Evolutionary conservation across 225 moss, liverwort and hornwort genomes (phyloP), one percentile per base, ranked within the genome.

Genomic region (Pseudoscleropodium purum): DNA sequence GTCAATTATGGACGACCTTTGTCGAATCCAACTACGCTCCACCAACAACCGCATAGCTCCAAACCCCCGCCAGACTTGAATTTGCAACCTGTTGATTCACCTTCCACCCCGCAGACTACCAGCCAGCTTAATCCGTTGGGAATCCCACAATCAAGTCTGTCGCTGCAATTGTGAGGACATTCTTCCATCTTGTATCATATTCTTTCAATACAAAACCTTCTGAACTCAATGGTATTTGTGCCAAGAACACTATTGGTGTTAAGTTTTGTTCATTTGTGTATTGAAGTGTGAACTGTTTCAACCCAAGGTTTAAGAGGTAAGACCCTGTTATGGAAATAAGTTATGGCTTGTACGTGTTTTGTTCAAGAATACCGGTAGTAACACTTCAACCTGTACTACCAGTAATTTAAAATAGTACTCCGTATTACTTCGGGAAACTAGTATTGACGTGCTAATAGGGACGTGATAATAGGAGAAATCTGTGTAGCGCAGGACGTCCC

Each of bases 61-160:
- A 92, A 90, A 79, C 91, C 95, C 59, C 92, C 95, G 77, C 95
- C 95, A 47, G 95, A 95, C 86, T 91, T 93, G 89, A 95, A 93
- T 79, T 91, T 93, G 91, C 95, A 95, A 57, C 93, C 95, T 84
- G 85, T 91, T 26, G 95, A 95, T 72, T 93, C 95, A 10, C 95
- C 90, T 64, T 92, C 91, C 29, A 93, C 93, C 18, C 92, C 91
- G 34, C 92, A 94, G 83, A 82, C 90, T 79, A 49, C 92, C 79
- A 75, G 89, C 81, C 94, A 92, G 89, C 92, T 89, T 7, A 95
- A 91, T 87, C 41, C 87, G n/a, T 56, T 92, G 87, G 95, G 91
- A 89, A 76, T 86, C 81, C 87, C 93, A 19, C 93, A 92, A 84
- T 90, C 95, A 63, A 93, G 93, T 82, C 86, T 95, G 88, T 88